phyloP scores from a whole-genome alignment of 225 moss, liverwort and hornwort species.

The Marchantia polymorpha region DNA sequence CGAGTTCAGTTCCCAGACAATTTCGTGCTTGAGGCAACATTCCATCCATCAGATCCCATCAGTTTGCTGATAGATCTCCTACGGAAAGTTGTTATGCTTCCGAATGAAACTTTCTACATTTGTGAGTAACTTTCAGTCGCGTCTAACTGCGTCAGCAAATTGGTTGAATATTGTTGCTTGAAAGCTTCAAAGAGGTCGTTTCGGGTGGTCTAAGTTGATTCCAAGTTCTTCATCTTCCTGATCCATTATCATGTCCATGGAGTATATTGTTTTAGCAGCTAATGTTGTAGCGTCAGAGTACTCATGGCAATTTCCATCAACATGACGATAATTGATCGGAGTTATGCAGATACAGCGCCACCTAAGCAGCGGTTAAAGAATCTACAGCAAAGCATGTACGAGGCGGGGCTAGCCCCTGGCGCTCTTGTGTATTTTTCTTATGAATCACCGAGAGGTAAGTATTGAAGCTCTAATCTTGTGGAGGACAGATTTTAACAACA shows the following conservation, averaged over 20 bases:
- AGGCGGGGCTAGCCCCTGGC: slow-evolving; percentile 78
- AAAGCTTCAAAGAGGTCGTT: too few species aligned
- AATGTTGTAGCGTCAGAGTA: too few species aligned
- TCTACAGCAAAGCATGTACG: slow-evolving; percentile 72
- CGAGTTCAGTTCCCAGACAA: slow-evolving; percentile 92
- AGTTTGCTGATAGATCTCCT: slow-evolving; percentile 66
- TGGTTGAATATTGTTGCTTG: too few species aligned
- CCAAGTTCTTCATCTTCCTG: too few species aligned
- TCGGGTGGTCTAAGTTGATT: too few species aligned
- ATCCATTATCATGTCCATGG: too few species aligned
- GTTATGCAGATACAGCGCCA: slow-evolving; percentile 73
- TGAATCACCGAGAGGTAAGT: slow-evolving; percentile 53
- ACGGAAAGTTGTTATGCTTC: slow-evolving; percentile 61
- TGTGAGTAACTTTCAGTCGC: slow-evolving; percentile 45
- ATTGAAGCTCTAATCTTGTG: not conserved
- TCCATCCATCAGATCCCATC: slow-evolving; percentile 72
- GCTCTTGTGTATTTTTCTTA: slow-evolving; percentile 77
- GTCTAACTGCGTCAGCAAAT: too few species aligned
- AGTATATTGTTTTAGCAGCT: too few species aligned
- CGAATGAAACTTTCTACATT: slow-evolving; percentile 58
- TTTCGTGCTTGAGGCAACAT: slow-evolving; percentile 71
- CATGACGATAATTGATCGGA: not conserved
- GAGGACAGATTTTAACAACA: not conserved
- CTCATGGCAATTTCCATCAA: too few species aligned
- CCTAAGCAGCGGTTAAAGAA: slow-evolving; percentile 73